phyloP scores from a whole-genome alignment of 345 rosid species.

The Populus alba region DNA sequence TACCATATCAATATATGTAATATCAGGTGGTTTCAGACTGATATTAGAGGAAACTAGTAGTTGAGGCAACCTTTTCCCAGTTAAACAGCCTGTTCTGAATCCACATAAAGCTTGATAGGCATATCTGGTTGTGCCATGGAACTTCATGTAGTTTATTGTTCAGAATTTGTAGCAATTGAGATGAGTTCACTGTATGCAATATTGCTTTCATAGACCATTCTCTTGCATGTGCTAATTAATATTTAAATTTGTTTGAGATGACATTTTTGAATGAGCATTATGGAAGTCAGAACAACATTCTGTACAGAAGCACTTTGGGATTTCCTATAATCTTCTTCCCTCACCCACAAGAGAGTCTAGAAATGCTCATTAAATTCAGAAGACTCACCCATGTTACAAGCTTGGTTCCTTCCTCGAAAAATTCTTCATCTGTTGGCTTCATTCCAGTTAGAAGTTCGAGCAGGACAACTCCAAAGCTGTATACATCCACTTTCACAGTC shows the following conservation, averaged over 20 bases:
- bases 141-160: not conserved
- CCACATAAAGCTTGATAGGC: not conserved
- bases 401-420: slow-evolving; percentile 81
- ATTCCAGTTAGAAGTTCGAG: slow-evolving; percentile 77
- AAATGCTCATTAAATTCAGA: not conserved
- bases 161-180: not conserved
- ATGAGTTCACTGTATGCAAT: not conserved
- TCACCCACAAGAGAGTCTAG: not conserved
- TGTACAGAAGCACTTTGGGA: not conserved
- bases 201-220: not conserved
- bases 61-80: not conserved
- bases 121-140: not conserved
- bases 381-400: slow-evolving; percentile 78
- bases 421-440: slow-evolving; percentile 76
- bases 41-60: not conserved
- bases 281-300: not conserved
- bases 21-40: not conserved
- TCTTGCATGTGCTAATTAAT: not conserved
- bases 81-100: not conserved
- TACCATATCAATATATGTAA: not conserved
- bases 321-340: not conserved
- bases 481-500: slow-evolving; percentile 77
- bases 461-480: slow-evolving; percentile 79
- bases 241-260: not conserved
- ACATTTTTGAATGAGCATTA: not conserved